phyloP scores from a whole-genome alignment of 2,329 filamentous ascomycete species.

The Aspergillus aculeatus region DNA sequence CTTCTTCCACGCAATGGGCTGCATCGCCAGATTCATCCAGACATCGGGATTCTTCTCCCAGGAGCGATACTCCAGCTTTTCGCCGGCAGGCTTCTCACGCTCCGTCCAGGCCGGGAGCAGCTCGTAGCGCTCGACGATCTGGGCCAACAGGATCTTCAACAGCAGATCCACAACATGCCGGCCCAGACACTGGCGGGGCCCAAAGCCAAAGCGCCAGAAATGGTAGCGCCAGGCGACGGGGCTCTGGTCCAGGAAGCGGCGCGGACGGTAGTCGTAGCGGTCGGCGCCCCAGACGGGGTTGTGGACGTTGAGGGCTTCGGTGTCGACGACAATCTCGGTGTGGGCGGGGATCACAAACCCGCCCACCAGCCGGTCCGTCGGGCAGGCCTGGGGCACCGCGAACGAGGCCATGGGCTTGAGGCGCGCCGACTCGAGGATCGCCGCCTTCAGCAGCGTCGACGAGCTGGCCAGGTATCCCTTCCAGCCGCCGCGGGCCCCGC shows the following conservation, averaged over 20 bases:
- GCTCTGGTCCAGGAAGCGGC: slow-evolving; percentile 15
- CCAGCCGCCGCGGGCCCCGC: slow-evolving; percentile 16
- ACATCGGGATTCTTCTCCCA: too few relatives aligned
- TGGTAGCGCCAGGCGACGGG: slow-evolving; percentile 31
- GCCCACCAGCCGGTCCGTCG: slow-evolving; percentile 33
- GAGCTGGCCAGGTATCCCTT: slow-evolving; percentile 27
- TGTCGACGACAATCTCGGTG: slow-evolving; percentile 46
- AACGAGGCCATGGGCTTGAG: slow-evolving; percentile 44
- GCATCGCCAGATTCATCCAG: too few relatives aligned
- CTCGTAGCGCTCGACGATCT: slow-evolving; percentile 12
- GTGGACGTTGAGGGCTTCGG: slow-evolving; percentile 45
- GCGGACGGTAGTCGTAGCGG: slow-evolving; percentile 34
- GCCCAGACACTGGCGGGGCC: slow-evolving; percentile 46
- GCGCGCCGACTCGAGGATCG: slow-evolving; percentile 42
- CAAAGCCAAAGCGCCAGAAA: slow-evolving; percentile 50
- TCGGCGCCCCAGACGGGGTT: slow-evolving; percentile 44
- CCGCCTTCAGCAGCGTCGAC: slow-evolving; percentile 32
- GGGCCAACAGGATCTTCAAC: slow-evolving; percentile 22
- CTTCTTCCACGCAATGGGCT: too few relatives aligned
- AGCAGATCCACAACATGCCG: slow-evolving; percentile 43
- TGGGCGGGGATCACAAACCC: slow-evolving; percentile 39
- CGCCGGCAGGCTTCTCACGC: too few relatives aligned
- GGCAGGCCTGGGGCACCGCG: slow-evolving; percentile 42
- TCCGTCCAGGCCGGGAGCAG: neutral
- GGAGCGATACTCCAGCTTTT: neutral